Conservation (phyloP, 768 basidiomycete species). For the Lepiota venenata region DNA sequence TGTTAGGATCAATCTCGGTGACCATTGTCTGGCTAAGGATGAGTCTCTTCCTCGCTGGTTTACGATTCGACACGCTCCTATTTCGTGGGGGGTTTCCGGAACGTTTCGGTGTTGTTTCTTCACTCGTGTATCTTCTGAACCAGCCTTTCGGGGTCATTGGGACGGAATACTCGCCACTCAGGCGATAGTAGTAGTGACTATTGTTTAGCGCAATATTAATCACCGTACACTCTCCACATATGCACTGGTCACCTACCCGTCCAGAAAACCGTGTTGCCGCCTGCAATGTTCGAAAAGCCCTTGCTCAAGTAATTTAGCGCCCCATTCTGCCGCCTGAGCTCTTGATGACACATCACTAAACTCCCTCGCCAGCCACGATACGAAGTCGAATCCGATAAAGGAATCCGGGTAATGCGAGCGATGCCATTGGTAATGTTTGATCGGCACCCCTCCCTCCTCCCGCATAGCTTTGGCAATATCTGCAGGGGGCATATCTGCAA, state of each 20-base stretch:
- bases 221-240: neutral
- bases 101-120: slow-evolving; percentile 31
- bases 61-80: slow-evolving; percentile 25
- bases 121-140: slow-evolving; percentile 59
- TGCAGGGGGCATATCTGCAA: slow-evolving; percentile 58
- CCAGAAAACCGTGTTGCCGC: slow-evolving; percentile 77
- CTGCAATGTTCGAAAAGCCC: slow-evolving; percentile 86
- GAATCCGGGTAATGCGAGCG: slow-evolving; percentile 67
- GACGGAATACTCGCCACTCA: slow-evolving; percentile 74
- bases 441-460: slow-evolving; percentile 78
- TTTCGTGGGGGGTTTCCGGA: slow-evolving; percentile 33
- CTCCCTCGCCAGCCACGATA: slow-evolving; percentile 89
- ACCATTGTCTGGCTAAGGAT: slow-evolving; percentile 89
- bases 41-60: slow-evolving; percentile 47
- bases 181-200: slow-evolving; percentile 87
- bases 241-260: slow-evolving; percentile 57
- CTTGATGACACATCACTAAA: slow-evolving; percentile 86
- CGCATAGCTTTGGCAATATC: slow-evolving; percentile 82
- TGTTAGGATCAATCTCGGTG: slow-evolving; percentile 80
- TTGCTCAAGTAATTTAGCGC: slow-evolving; percentile 68
- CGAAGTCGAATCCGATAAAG: slow-evolving; percentile 87
- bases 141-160: slow-evolving; percentile 66
- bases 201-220: neutral
- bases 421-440: slow-evolving; percentile 87
- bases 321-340: slow-evolving; percentile 79